Base-by-base conservation (phyloP, 495 filamentous ascomycete species). In the Daldinia grandis region DNA sequence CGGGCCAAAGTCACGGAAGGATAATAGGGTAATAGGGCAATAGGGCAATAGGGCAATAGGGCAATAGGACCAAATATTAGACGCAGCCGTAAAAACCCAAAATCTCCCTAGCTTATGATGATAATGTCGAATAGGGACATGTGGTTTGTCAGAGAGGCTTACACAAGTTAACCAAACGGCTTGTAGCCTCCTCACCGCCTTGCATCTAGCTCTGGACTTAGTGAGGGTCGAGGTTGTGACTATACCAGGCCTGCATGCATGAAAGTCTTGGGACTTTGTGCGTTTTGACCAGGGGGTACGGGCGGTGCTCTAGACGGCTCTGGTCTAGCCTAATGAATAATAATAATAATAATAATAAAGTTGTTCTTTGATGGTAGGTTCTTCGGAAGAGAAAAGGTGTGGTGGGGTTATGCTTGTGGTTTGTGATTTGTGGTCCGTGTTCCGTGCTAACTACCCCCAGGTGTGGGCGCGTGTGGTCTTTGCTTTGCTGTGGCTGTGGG, bases 101-200 rank as follows among this genome's bases (percentile, higher is more conserved):
- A 63, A 57, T 5, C 44, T 49, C 50, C 58, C 47, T 71, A 66
- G 64, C 69, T 68, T 64, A 33, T 60, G 56, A 65, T 64, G 37
- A 47, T 47, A 64, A 64, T 65, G 57, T 68, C 71, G 58, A 73
- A 73, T 73, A 70, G 37, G 62, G 65, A 40, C 54, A 65, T 68
- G 42, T 68, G 70, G 70, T 72, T 72, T 72, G 70, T 72, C 70
- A 66, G 71, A 69, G 66, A 69, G 71, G 66, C 71, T 73, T 73
- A 73, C 71, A 69, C 51, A 62, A 19, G 59, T 47, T 49, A 66
- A 53, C 71, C 71, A 73, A 73, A 73, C 71, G 71, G 71, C 71
- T 73, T 70, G 66, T 73, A 73, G 71, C 71, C 71, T 73, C 68
- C 66, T 73, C 71, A 73, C 71, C 71, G 71, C 71, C 71, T 73